Conservation (phyloP, 2,329 filamentous ascomycete species). For the Ophiostoma piceae region DNA sequence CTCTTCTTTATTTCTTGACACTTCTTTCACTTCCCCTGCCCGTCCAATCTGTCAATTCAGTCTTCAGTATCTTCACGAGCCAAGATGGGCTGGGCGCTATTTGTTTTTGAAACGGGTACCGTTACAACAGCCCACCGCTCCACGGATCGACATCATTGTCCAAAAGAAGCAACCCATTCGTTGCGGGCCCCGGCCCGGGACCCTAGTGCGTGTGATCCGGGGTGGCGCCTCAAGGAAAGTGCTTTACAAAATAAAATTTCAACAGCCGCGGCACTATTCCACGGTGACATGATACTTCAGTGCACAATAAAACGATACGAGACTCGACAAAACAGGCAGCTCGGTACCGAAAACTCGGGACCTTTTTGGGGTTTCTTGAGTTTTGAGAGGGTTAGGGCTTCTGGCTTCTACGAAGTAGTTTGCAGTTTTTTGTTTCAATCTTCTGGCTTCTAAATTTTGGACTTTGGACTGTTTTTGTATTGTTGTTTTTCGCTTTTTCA, state of each 20-base stretch:
- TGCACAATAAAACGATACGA: too few species aligned
- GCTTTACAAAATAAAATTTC: neutral
- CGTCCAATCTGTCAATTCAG: too few species aligned
- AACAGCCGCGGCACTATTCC: neutral
- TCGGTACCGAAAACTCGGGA: neutral
- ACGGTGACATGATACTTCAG: neutral
- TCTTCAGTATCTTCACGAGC: neutral
- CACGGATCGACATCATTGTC: neutral
- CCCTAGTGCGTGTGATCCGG: neutral
- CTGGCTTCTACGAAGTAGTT: too few species aligned
- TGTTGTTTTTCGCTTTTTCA: too few species aligned
- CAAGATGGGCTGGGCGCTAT: neutral
- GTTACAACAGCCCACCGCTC: neutral
- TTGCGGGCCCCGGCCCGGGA: neutral
- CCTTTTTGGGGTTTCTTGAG: too few species aligned
- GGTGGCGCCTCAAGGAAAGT: neutral
- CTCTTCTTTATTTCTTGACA: neutral
- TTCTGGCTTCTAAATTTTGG: too few species aligned
- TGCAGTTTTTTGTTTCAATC: too few species aligned
- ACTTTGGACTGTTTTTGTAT: too few species aligned
- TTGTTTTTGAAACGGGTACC: neutral
- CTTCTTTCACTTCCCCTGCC: neutral
- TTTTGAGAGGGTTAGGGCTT: too few species aligned
- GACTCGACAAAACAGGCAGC: neutral
- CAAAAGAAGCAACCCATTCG: neutral